Evolutionary conservation across 1,284 basidiomycete species (phyloP).

Genomic region (Trichosporon coremiiforme): DNA sequence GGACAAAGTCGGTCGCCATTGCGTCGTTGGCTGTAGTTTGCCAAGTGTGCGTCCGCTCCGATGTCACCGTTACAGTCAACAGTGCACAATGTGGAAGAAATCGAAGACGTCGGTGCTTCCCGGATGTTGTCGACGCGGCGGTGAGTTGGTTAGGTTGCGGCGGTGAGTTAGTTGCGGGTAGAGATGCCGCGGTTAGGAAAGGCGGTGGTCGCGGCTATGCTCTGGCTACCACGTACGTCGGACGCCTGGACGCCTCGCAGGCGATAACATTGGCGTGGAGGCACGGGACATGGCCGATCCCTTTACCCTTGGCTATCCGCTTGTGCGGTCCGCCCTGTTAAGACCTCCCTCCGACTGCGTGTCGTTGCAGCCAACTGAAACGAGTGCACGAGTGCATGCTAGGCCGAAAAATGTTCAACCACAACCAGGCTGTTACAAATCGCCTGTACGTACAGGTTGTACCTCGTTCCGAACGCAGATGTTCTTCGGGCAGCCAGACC

Average conservation of each 20-base stretch:
- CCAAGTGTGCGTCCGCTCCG: neutral
- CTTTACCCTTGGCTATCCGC: neutral
- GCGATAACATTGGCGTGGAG: slow-evolving; percentile 2
- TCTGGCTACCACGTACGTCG: neutral
- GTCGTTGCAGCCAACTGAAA: neutral
- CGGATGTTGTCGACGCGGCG: neutral
- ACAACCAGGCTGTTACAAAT: neutral
- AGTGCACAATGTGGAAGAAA: no score
- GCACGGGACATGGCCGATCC: slow-evolving; percentile 1
- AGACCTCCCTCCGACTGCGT: neutral
- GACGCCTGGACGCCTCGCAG: neutral
- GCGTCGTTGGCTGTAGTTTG: neutral
- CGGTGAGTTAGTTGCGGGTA: neutral
- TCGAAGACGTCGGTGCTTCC: no score
- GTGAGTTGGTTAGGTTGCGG: neutral
- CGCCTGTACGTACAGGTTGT: neutral
- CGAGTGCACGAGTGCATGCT: no score
- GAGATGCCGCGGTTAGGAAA: neutral
- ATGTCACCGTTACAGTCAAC: no score
- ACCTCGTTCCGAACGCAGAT: neutral
- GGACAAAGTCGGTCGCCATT: slow-evolving; percentile 2
- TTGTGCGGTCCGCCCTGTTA: neutral
- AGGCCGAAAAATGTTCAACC: neutral
- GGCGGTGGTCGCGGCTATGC: neutral
- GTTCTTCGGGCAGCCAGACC: neutral